These are phyloP conservation scores for Echeveria elegans DNA, from an alignment of 164 flowering plant genomes.

Conservation along the genomic window DNA sequence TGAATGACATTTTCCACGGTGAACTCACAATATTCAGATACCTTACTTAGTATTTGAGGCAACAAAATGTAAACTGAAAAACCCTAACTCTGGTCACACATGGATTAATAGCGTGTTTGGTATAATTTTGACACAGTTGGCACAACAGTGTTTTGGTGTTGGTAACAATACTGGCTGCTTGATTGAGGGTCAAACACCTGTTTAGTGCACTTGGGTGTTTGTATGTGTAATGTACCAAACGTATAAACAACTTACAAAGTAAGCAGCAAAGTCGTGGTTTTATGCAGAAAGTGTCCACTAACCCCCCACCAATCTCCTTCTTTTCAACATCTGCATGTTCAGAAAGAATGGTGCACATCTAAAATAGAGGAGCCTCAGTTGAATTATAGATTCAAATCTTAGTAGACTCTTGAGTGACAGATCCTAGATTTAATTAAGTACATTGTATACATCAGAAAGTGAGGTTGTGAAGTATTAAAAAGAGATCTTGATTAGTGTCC, in stretches of 20 bases:
- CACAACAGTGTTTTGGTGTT: not conserved
- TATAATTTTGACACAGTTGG: not conserved
- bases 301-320: not conserved
- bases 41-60: no score
- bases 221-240: not conserved
- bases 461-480: no score
- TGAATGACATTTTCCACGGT: no score
- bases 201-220: slow-evolving; percentile 2
- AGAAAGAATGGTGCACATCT: slow-evolving; percentile 1
- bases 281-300: not conserved
- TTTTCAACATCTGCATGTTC: slow-evolving; percentile 5
- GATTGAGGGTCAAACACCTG: not conserved
- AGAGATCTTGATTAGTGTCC: no score
- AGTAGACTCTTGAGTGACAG: no score
- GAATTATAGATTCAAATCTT: not conserved
- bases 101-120: no score
- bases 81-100: no score
- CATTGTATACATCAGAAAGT: no score
- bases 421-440: no score
- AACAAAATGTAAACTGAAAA: no score
- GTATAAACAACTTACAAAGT: not conserved
- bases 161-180: not conserved
- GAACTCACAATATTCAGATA: no score
- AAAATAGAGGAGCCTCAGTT: not conserved
- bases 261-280: not conserved